Percentiles rank a stretch among this genome's conserved stretches.
phyloP scores from a whole-genome alignment of 2,329 filamentous ascomycete species.

The Endothia cerciana region DNA sequence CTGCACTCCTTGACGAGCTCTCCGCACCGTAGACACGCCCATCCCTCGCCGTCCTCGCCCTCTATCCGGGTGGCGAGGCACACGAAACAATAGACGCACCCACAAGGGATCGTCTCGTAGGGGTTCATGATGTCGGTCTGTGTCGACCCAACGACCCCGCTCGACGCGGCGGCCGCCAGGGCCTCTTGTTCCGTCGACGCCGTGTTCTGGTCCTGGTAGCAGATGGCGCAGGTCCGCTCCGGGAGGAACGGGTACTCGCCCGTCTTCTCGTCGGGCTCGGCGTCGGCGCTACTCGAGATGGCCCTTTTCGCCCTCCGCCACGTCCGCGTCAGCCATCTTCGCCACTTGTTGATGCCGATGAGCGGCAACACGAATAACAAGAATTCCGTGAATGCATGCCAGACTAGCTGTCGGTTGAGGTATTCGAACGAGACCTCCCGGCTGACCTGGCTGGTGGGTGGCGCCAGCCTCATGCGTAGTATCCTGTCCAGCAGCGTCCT shows the following conservation, averaged over 20 bases:
- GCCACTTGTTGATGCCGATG: constrained; percentile 93
- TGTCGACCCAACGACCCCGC: constrained; percentile 82
- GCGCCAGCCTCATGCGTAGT: constrained; percentile 81
- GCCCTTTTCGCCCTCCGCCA: constrained; percentile 80
- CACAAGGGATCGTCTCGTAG: constrained; percentile 87
- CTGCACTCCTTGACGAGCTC: constrained; percentile 81
- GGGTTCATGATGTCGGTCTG: constrained; percentile 96
- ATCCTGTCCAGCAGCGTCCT: constrained; percentile 86
- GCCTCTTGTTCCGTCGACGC: constrained; percentile 75
- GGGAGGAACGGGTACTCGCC: constrained; percentile 86
- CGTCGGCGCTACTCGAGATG: constrained; percentile 49
- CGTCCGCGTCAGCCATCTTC: constrained; percentile 82
- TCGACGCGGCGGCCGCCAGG: constrained; percentile 66
- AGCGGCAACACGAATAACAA: constrained; percentile 95
- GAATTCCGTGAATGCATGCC: constrained; percentile 99
- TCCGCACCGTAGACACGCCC: constrained; percentile 88
- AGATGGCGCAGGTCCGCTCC: constrained; percentile 94
- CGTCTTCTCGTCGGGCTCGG: constrained; percentile 49
- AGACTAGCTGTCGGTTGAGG: constrained; percentile 94
- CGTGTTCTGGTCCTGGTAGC: constrained; percentile 90
- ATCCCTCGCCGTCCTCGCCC: constrained; percentile 91
- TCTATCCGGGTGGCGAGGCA: constrained; percentile 91
- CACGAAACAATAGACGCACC: constrained; percentile 94
- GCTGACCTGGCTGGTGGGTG: constrained; percentile 82
- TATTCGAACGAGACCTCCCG: constrained; percentile 97